Conservation (phyloP, 1,284 basidiomycete species). For the Irpex rosettiformis region DNA sequence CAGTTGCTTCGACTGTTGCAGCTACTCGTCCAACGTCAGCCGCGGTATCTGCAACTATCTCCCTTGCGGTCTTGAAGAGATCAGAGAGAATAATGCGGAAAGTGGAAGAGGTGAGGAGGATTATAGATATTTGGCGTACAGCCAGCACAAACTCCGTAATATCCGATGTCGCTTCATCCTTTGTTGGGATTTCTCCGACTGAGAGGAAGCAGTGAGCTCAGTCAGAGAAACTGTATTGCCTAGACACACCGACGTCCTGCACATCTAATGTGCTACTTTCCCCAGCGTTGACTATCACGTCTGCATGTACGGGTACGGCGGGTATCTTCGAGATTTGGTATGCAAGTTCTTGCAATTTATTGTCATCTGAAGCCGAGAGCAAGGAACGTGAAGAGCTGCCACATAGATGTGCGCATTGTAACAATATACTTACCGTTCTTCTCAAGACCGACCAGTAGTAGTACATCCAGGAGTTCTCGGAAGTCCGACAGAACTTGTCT, state of each 20-base stretch:
- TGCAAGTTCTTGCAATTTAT: conserved; percentile 42
- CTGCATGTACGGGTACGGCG: conserved; percentile 23
- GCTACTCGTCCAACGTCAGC: conserved; percentile 1
- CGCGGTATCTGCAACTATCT: background rate
- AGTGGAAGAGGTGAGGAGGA: conserved; percentile 1
- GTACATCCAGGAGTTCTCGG: conserved; percentile 33
- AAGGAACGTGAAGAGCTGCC: background rate
- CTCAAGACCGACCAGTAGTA: conserved; percentile 40
- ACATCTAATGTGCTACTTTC: conserved; percentile 3
- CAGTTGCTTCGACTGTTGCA: background rate
- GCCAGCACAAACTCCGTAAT: background rate
- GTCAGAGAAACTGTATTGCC: background rate
- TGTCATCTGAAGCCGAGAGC: conserved; percentile 33
- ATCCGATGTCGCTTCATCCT: background rate
- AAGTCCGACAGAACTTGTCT: conserved; percentile 31
- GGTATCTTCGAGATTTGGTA: conserved; percentile 19
- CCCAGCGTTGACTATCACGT: conserved; percentile 20
- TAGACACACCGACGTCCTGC: conserved; percentile 8
- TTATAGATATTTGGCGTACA: background rate
- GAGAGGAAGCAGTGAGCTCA: background rate
- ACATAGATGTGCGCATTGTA: background rate
- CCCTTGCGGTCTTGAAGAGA: background rate
- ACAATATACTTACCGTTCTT: conserved; percentile 40
- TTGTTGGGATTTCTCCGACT: background rate
- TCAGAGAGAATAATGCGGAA: conserved; percentile 1